Conservation (phyloP, 768 basidiomycete species). For the Boletales sp. region DNA sequence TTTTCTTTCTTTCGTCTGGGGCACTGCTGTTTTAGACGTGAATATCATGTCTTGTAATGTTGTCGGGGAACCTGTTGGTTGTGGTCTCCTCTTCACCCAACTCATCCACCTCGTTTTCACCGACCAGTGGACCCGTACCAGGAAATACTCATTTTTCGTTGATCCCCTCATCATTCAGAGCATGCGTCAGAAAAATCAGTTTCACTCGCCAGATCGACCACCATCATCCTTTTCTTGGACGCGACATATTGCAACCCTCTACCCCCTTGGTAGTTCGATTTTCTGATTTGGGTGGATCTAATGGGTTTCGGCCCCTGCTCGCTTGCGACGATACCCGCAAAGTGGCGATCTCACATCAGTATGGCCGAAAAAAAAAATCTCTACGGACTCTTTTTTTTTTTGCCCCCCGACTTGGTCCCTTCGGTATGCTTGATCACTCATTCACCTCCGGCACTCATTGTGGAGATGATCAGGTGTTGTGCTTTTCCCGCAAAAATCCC, state of each 20-base stretch:
- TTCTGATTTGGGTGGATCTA: constrained; percentile 4
- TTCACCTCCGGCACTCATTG: not conserved
- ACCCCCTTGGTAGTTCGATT: not conserved
- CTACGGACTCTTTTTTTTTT: not conserved
- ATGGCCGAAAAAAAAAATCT: not conserved
- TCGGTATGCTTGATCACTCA: not conserved
- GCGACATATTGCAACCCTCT: constrained; percentile 3
- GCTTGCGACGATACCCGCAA: constrained; percentile 2
- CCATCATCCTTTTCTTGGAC: constrained; percentile 1
- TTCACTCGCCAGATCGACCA: constrained; percentile 2
- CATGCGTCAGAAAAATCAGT: not conserved
- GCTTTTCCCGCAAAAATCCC: constrained; percentile 5
- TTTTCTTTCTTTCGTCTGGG: constrained; percentile 4
- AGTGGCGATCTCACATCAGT: constrained; percentile 1
- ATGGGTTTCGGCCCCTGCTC: not conserved
- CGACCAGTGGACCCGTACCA: not conserved
- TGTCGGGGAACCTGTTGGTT: not conserved
- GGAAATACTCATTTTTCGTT: constrained; percentile 3
- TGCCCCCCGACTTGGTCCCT: not conserved
- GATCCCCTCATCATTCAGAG: constrained; percentile 6
- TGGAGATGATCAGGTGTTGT: not conserved
- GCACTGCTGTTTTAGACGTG: constrained; percentile 4
- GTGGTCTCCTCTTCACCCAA: not conserved
- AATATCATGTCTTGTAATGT: constrained; percentile 2
- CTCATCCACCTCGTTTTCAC: not conserved